phyloP scores from a whole-genome alignment of 2,329 filamentous ascomycete species.

The Trichoderma koningii region DNA sequence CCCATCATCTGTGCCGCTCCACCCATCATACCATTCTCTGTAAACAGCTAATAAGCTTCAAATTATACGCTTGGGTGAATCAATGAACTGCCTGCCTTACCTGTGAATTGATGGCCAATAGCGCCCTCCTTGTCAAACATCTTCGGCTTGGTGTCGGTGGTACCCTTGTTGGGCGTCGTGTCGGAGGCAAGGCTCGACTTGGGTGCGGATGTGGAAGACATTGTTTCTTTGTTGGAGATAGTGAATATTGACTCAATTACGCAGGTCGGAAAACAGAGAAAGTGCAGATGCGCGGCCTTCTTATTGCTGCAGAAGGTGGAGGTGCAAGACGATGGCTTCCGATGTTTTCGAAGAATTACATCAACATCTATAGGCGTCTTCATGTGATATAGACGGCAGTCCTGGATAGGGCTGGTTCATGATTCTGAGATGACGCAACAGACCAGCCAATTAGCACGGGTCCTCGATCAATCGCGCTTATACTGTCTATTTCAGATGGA shows the following conservation, averaged over 20 bases:
- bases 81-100: too few species aligned
- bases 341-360: too few species aligned
- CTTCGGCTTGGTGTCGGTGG: background rate
- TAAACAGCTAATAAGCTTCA: too few species aligned
- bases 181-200: background rate
- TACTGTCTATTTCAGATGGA: background rate
- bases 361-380: too few species aligned
- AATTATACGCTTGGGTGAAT: background rate
- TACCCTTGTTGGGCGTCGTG: background rate
- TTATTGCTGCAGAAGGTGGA: too few species aligned
- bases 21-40: slow-evolving; percentile 1
- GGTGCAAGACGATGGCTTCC: too few species aligned
- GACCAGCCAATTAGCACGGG: background rate
- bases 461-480: background rate
- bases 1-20: background rate
- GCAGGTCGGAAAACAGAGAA: too few species aligned
- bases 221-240: too few species aligned
- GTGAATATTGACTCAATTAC: too few species aligned
- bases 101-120: slow-evolving; percentile 4
- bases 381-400: background rate
- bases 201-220: background rate
- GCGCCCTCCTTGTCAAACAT: slow-evolving; percentile 12
- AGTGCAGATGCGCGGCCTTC: too few species aligned
- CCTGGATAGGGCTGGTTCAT: background rate
- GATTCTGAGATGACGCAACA: background rate